These are phyloP conservation scores for Trametes cingulata DNA, from an alignment of 768 basidiomycete species.

Conservation along the genomic window DNA sequence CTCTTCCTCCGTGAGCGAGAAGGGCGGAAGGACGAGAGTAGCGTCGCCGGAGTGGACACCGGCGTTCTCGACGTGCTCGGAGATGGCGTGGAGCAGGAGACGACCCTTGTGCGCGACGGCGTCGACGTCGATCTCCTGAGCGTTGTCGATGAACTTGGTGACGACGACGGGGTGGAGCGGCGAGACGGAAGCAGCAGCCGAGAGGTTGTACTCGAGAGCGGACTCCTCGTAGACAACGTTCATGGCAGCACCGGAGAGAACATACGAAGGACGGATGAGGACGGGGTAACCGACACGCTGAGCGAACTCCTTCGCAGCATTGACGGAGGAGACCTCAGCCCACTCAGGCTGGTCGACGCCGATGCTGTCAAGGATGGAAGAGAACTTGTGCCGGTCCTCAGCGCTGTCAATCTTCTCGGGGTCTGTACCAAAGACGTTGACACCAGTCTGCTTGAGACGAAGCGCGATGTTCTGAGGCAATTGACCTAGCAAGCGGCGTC, in stretches of 20 bases:
- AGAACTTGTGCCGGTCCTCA: constrained; percentile 99
- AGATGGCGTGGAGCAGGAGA: constrained; percentile 92
- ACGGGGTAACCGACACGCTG: constrained; percentile 92
- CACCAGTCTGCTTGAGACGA: constrained; percentile 84
- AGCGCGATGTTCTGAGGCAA: constrained; percentile 98
- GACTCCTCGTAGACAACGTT: constrained; percentile 96
- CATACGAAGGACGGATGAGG: constrained; percentile 97
- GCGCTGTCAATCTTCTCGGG: constrained; percentile 94
- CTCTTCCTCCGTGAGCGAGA: constrained; percentile 73
- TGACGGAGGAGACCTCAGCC: constrained; percentile 86
- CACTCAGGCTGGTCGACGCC: constrained; percentile 98
- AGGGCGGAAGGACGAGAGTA: constrained; percentile 94
- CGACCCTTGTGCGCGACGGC: constrained; percentile 93
- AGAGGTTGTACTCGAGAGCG: constrained; percentile 86
- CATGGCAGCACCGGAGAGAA: constrained; percentile 98
- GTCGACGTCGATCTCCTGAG: constrained; percentile 98
- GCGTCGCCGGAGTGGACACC: constrained; percentile 99
- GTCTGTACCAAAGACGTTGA: constrained; percentile 95
- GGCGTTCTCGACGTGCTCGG: constrained; percentile 98
- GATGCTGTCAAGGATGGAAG: constrained; percentile 89
- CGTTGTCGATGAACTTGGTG: constrained; percentile 97
- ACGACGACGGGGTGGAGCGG: constrained; percentile 97
- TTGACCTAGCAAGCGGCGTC: too few species aligned
- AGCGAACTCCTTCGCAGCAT: constrained; percentile 91
- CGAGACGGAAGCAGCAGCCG: constrained; percentile 95